Percentiles rank a stretch among this genome's conserved stretches.
Conservation (phyloP, 805 yeast species). For the Lipomyces yamadae region DNA sequence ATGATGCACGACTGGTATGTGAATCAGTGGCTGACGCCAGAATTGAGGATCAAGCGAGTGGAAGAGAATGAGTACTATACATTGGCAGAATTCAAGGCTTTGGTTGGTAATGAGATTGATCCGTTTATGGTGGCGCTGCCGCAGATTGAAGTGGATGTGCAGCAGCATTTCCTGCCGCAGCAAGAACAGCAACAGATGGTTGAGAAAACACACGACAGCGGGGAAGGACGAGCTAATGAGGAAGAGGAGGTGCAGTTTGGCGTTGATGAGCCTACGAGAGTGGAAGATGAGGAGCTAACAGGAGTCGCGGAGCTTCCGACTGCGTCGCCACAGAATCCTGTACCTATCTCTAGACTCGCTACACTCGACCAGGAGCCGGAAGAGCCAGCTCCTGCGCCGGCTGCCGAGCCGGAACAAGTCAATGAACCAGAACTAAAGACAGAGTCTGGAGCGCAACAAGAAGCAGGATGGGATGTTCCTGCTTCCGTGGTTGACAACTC, state of each 20-base stretch:
- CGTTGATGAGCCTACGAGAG: conserved; percentile 6
- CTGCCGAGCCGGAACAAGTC: conserved; percentile 14
- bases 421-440: neutral
- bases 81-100: conserved; percentile 58
- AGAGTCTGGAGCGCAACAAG: neutral
- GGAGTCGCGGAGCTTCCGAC: conserved; percentile 10
- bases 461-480: conserved; percentile 6
- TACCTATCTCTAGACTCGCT: neutral
- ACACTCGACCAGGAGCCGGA: conserved; percentile 10
- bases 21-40: conserved; percentile 60
- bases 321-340: neutral
- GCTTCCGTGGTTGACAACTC: neutral
- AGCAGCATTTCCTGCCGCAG: conserved; percentile 7
- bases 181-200: neutral
- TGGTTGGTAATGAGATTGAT: conserved; percentile 54
- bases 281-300: conserved; percentile 12
- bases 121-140: conserved; percentile 71
- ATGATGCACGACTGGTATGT: conserved; percentile 81
- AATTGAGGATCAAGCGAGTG: conserved; percentile 61
- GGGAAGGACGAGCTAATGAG: conserved; percentile 5
- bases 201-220: conserved; percentile 1
- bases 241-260: conserved; percentile 1
- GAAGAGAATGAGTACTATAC: conserved; percentile 58
- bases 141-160: conserved; percentile 13
- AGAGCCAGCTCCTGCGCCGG: conserved; percentile 6